Evolutionary conservation across 345 rosid genomes (phyloP).

Genomic region (Linum trigynum): DNA sequence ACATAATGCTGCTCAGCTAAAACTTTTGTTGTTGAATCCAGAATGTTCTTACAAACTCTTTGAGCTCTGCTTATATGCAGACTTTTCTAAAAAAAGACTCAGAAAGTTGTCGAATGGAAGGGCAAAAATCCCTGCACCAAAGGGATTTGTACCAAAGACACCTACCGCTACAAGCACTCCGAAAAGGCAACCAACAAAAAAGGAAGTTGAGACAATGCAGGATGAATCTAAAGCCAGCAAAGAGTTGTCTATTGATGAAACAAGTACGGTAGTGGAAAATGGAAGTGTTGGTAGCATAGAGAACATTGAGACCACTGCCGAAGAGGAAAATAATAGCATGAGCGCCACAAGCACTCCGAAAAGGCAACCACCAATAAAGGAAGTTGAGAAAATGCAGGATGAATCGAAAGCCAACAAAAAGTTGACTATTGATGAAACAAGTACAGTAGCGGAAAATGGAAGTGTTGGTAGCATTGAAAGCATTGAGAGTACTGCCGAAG

Average conservation of each 20-base stretch:
- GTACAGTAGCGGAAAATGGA: constrained; percentile 26
- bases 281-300: constrained; percentile 17
- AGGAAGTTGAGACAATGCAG: constrained; percentile 14
- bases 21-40: not conserved
- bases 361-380: constrained; percentile 24
- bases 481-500: constrained; percentile 5
- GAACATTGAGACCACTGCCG: constrained; percentile 41
- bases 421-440: constrained; percentile 7
- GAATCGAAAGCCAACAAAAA: constrained; percentile 12
- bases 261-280: too few relatives aligned
- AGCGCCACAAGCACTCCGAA: constrained; percentile 34
- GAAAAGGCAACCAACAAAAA: constrained; percentile 30
- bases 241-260: not conserved
- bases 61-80: constrained; percentile 21
- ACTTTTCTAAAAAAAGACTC: constrained; percentile 59
- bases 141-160: constrained; percentile 42
- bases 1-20: not conserved
- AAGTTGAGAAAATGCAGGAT: constrained; percentile 15
- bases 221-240: constrained; percentile 13
- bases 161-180: constrained; percentile 28
- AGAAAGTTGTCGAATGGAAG: constrained; percentile 35
- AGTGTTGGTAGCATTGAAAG: constrained; percentile 16
- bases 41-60: not conserved
- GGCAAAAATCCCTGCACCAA: constrained; percentile 37
- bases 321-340: constrained; percentile 38